Evolutionary conservation across 1,284 basidiomycete species (phyloP).

Genomic region (Puccinia novopanici): DNA sequence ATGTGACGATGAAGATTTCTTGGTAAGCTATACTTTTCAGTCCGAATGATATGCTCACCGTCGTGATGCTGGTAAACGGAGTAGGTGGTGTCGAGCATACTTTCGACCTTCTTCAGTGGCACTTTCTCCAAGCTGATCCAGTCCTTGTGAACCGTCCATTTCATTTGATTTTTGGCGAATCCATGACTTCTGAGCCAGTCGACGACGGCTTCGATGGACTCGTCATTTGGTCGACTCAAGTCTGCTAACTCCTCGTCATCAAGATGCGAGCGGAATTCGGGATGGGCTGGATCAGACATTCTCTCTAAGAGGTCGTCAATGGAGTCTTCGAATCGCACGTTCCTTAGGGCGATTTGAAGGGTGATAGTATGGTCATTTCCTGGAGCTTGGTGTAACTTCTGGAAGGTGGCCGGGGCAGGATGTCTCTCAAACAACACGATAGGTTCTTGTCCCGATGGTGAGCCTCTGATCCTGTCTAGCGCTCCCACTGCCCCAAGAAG

Average conservation of each 20-base stretch:
- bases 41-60: constrained; percentile 42
- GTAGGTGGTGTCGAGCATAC: constrained; percentile 43
- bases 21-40: constrained; percentile 47
- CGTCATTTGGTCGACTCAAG: constrained; percentile 22
- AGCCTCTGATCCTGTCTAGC: background rate
- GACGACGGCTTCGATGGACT: constrained; percentile 32
- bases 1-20: constrained; percentile 43
- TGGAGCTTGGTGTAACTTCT: constrained; percentile 4
- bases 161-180: constrained; percentile 1
- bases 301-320: constrained; percentile 42
- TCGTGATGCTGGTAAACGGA: constrained; percentile 39
- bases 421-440: constrained; percentile 35
- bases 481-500: background rate
- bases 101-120: constrained; percentile 34
- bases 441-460: constrained; percentile 5
- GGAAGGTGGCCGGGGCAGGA: constrained; percentile 23
- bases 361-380: constrained; percentile 25
- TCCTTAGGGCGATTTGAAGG: constrained; percentile 40
- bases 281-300: constrained; percentile 37
- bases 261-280: constrained; percentile 27
- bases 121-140: constrained; percentile 41
- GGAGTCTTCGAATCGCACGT: constrained; percentile 14
- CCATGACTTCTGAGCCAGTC: constrained; percentile 34
- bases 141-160: constrained; percentile 35
- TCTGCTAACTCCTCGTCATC: constrained; percentile 24